Evolutionary conservation across 257 asterid genomes (phyloP), one percentile per base, ranked within the genome.

Genomic region (Solanum tacnaense): DNA sequence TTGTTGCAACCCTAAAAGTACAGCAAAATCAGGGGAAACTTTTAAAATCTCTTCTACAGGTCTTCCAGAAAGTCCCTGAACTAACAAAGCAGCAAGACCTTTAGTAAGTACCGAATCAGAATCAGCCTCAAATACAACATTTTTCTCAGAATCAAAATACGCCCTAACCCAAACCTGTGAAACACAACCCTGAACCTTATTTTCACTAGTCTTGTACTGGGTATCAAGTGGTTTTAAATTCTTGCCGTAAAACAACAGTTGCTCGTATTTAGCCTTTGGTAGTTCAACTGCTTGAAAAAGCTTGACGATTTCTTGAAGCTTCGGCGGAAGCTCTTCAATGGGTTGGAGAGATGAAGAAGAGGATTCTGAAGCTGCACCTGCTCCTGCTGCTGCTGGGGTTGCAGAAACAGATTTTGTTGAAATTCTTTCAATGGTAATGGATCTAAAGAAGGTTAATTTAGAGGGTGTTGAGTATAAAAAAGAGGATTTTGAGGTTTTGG

Each of bases 161-260:
- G 98, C 96, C 89, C 96, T 89, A 67, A 96, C 96, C 96, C 98
- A 96, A 23, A 94, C 98, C 94, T 94, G 98, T n/a, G 98, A 93
- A 88, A 94, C 96, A 82, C 98, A 94, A 49, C 97, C 97, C 84
- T 93, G 93, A 5, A 96, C 98, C 87, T 93, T 96, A 75, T 95
- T 94, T 84, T 92, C 95, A 76, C 21, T 90, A 5, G 92, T 94
- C 91, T 94, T 96, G 60, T 86, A 94, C 84, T 86, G 88, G 20
- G 90, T 49, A 15, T 92, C 97, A 90, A 94, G 88, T 62, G 98
- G 94, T 74, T 49, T 93, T 85, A 94, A 92, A 25, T 94, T 95
- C 84, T 88, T 92, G 0, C 98, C 98, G 65, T 94, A 96, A 86
- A 94, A 94, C 74, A 94, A 90, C 12, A 94, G 90, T 83, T 96